Conservation (phyloP, 345 rosid genomes). For the Gossypium australe region DNA sequence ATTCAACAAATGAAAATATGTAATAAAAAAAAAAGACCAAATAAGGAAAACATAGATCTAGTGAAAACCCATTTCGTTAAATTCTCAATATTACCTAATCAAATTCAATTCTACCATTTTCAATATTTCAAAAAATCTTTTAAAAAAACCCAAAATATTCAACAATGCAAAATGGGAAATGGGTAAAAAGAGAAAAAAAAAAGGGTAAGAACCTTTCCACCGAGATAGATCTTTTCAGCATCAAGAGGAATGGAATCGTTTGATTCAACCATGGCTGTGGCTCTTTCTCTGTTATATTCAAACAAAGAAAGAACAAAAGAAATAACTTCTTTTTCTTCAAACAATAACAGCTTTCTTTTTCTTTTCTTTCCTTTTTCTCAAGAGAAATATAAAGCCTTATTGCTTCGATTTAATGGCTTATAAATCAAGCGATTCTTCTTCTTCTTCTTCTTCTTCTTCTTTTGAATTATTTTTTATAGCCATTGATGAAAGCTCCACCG, state of each 20-base stretch:
- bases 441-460: constrained; percentile 16
- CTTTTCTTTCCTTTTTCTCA: too few species aligned
- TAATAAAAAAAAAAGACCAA: background rate
- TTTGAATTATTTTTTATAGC: background rate
- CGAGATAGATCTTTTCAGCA: constrained; percentile 73
- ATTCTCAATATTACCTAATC: background rate
- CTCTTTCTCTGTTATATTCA: constrained; percentile 16
- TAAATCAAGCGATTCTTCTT: constrained; percentile 31
- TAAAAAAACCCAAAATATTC: background rate
- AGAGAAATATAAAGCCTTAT: background rate
- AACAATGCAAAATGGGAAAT: background rate
- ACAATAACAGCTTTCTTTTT: background rate
- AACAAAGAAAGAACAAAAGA: background rate
- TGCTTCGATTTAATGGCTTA: constrained; percentile 18
- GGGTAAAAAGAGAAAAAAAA: background rate
- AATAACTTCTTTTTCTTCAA: background rate
- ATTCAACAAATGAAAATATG: background rate
- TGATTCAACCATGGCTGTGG: constrained; percentile 60
- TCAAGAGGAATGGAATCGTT: constrained; percentile 59
- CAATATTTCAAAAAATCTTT: background rate
- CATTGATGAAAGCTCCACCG: constrained; percentile 37
- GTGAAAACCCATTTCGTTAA: background rate
- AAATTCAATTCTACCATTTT: background rate
- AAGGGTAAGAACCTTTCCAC: constrained; percentile 56
- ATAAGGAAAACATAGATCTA: background rate